A percentile compares a stretch with the other conserved stretches of the same genome.
These are phyloP conservation scores for Calonectria ilicicola DNA, from an alignment of 2,329 filamentous ascomycete genomes.

Conservation along the genomic window DNA sequence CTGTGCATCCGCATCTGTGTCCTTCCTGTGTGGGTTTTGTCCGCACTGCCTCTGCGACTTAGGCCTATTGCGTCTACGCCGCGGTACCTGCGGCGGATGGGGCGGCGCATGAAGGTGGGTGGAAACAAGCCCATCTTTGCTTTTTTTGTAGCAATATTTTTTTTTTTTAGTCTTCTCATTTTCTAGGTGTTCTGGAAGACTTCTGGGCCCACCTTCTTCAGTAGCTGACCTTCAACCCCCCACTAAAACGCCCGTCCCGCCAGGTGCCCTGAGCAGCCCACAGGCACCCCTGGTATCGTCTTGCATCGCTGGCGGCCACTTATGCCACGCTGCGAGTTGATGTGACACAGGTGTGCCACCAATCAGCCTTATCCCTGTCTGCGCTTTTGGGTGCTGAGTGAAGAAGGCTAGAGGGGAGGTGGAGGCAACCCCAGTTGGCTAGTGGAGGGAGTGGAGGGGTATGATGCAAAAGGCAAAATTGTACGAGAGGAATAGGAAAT, in stretches of 20 bases:
- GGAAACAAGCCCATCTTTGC: slow-evolving; percentile 21
- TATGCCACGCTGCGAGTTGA: slow-evolving; percentile 33
- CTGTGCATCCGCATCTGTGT: background rate
- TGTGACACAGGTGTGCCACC: slow-evolving; percentile 14
- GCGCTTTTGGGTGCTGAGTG: slow-evolving; percentile 5
- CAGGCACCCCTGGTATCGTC: slow-evolving; percentile 3
- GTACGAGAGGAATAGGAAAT: slow-evolving; percentile 1
- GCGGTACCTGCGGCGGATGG: slow-evolving; percentile 5
- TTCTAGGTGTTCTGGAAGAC: slow-evolving; percentile 38
- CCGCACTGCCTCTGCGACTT: background rate
- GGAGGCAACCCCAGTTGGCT: background rate
- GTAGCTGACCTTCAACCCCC: slow-evolving; percentile 5
- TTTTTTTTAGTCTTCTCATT: background rate
- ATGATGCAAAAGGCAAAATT: background rate
- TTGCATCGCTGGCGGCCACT: slow-evolving; percentile 21
- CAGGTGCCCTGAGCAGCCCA: slow-evolving; percentile 21
- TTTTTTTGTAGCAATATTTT: background rate
- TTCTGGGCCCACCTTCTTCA: slow-evolving; percentile 30
- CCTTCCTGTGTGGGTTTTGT: background rate
- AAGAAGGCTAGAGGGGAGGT: background rate
- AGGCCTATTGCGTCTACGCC: background rate
- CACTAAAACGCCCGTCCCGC: slow-evolving; percentile 9
- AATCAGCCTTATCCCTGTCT: slow-evolving; percentile 28
- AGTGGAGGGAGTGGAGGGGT: background rate
- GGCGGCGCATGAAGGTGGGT: background rate